Conservation (phyloP, 1,139 yeast species). For the Yamadazyma diospyri region DNA sequence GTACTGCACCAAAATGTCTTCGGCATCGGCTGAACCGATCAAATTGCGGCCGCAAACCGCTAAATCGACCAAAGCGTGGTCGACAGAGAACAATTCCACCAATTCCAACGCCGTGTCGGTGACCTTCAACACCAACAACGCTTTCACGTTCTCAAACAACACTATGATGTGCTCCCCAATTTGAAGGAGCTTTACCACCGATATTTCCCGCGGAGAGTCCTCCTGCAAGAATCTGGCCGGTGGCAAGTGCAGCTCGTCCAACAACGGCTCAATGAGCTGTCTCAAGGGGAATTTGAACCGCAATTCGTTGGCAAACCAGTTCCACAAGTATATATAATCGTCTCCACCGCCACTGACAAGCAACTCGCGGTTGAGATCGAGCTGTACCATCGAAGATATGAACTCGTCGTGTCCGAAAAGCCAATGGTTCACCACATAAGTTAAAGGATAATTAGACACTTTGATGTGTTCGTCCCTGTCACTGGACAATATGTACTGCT, state of each 20-base stretch:
- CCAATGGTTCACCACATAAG: slow-evolving; percentile 76
- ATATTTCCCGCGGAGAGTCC: slow-evolving; percentile 47
- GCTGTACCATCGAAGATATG: slow-evolving; percentile 59
- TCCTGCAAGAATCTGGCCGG: slow-evolving; percentile 65
- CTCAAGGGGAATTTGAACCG: slow-evolving; percentile 50
- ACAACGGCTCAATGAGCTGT: slow-evolving; percentile 43
- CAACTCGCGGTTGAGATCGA: slow-evolving; percentile 40
- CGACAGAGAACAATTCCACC: slow-evolving; percentile 25
- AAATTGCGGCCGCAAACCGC: slow-evolving; percentile 20
- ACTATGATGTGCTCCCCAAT: slow-evolving; percentile 36
- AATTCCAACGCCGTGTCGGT: slow-evolving; percentile 20
- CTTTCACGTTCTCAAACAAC: slow-evolving; percentile 55
- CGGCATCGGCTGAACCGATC: slow-evolving; percentile 47
- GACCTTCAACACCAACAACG: slow-evolving; percentile 42
- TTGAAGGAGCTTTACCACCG: slow-evolving; percentile 47
- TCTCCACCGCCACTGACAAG: slow-evolving; percentile 93
- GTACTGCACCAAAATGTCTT: slow-evolving; percentile 28
- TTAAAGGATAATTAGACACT: slow-evolving; percentile 76
- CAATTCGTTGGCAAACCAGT: slow-evolving; percentile 56
- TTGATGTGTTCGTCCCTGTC: slow-evolving; percentile 97
- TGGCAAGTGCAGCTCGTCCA: slow-evolving; percentile 59
- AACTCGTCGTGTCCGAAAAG: slow-evolving; percentile 86
- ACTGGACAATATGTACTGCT: slow-evolving; percentile 66
- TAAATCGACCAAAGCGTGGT: slow-evolving; percentile 26
- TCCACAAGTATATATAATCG: slow-evolving; percentile 70